A percentile compares a stretch with the other conserved stretches of the same genome.
These are phyloP conservation scores for Trametes meyenii DNA, from an alignment of 768 basidiomycete genomes.

Conservation along the genomic window DNA sequence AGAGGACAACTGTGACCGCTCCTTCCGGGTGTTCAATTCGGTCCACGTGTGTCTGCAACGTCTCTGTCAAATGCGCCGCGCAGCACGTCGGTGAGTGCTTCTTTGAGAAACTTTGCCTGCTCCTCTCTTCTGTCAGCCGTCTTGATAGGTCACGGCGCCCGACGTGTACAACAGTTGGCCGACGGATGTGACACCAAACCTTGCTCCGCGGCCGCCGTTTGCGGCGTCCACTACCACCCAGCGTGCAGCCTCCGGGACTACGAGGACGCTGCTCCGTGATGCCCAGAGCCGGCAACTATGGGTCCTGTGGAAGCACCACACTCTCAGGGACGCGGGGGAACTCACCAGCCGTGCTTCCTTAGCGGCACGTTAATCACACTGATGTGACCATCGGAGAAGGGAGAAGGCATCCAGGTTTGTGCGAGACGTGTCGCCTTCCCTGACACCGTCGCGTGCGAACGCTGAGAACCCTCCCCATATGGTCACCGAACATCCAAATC, in stretches of 20 bases:
- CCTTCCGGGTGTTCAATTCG: constrained; percentile 10
- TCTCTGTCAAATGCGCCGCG: constrained; percentile 18
- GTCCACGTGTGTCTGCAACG: constrained; percentile 17
- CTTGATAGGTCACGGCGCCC: constrained; percentile 14
- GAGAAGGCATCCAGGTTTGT: constrained; percentile 12
- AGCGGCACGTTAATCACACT: constrained; percentile 16
- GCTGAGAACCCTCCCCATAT: constrained; percentile 18
- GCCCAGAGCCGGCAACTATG: background rate
- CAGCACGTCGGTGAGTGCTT: constrained; percentile 22
- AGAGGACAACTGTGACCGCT: constrained; percentile 2
- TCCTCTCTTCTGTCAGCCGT: constrained; percentile 18
- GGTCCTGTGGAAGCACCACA: background rate
- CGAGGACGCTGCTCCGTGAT: background rate
- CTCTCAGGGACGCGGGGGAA: constrained; percentile 11
- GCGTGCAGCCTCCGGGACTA: too few species aligned
- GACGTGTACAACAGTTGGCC: constrained; percentile 1
- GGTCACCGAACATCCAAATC: constrained; percentile 18
- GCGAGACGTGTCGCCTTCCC: constrained; percentile 7
- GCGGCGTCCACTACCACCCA: too few species aligned
- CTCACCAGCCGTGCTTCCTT: background rate
- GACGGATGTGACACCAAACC: constrained; percentile 2
- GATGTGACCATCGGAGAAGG: constrained; percentile 24
- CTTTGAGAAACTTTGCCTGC: constrained; percentile 6
- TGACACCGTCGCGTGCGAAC: constrained; percentile 22
- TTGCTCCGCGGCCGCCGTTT: background rate